These are phyloP conservation scores for Penicillium rolfsii DNA, from an alignment of 2,329 filamentous ascomycete genomes.

Conservation along the genomic window DNA sequence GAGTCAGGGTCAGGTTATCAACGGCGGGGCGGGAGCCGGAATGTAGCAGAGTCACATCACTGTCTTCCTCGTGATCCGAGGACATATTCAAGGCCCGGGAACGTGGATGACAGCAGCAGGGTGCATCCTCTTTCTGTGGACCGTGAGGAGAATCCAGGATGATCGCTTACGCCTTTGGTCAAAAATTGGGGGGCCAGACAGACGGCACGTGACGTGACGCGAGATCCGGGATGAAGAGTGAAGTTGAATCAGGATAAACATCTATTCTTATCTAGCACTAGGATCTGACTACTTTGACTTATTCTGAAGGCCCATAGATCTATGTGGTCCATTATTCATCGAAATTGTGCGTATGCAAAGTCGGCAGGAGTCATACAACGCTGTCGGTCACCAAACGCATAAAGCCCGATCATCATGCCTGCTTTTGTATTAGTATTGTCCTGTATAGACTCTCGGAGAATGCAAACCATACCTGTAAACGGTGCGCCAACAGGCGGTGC, in stretches of 20 bases:
- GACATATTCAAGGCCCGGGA: constrained; percentile 5
- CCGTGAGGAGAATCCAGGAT: background rate
- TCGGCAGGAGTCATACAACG: constrained; percentile 47
- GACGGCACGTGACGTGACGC: background rate
- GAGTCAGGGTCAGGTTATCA: constrained; percentile 1
- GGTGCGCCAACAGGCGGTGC: constrained; percentile 45
- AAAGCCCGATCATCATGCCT: constrained; percentile 53
- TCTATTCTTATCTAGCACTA: background rate
- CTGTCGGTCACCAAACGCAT: constrained; percentile 49
- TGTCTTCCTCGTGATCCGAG: constrained; percentile 3
- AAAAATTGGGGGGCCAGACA: background rate
- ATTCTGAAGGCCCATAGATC: too few species aligned
- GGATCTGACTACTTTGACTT: too few species aligned
- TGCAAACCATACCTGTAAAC: constrained; percentile 39
- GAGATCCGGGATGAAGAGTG: background rate
- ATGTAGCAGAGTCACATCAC: background rate
- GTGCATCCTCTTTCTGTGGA: background rate
- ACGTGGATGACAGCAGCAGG: background rate
- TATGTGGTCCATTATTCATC: background rate
- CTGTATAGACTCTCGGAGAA: background rate
- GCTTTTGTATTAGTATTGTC: background rate
- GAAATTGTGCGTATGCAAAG: constrained; percentile 41
- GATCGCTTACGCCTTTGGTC: background rate
- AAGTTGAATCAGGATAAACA: background rate
- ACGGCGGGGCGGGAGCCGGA: background rate